Conservation (phyloP, 2,329 filamentous ascomycete species). For the Eutypella sp. region DNA sequence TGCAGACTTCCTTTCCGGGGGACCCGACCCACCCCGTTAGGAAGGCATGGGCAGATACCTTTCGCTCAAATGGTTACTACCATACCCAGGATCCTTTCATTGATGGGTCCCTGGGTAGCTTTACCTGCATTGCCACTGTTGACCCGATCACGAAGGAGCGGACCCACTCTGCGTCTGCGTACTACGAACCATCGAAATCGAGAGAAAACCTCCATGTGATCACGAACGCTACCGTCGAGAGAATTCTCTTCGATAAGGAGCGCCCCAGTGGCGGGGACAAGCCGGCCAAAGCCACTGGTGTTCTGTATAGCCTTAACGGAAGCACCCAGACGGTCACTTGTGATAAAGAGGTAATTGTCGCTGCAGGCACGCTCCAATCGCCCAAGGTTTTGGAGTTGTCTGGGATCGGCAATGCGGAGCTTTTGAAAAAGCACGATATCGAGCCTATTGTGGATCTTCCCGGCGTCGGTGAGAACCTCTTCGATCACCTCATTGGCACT, state of each 20-base stretch:
- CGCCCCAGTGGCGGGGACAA: background rate
- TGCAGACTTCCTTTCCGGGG: constrained; percentile 8
- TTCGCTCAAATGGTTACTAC: constrained; percentile 1
- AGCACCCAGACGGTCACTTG: constrained; percentile 10
- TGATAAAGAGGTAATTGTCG: constrained; percentile 17
- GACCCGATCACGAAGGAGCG: constrained; percentile 7
- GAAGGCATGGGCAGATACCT: constrained; percentile 7
- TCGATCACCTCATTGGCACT: constrained; percentile 7
- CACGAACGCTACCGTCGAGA: constrained; percentile 8
- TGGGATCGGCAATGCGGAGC: constrained; percentile 11
- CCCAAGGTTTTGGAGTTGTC: constrained; percentile 17
- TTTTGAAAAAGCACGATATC: constrained; percentile 22
- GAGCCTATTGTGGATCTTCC: constrained; percentile 21
- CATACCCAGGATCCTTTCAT: constrained; percentile 4
- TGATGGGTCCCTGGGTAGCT: constrained; percentile 3
- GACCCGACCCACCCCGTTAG: constrained; percentile 6
- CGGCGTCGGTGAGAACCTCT: constrained; percentile 20
- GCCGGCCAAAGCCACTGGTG: constrained; percentile 4
- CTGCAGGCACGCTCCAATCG: constrained; percentile 16
- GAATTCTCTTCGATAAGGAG: constrained; percentile 4
- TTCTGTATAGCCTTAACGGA: constrained; percentile 5
- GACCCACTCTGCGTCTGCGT: constrained; percentile 7
- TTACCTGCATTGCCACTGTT: constrained; percentile 5
- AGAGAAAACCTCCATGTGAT: constrained; percentile 8
- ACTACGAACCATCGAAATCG: constrained; percentile 8